Conservation (phyloP, 2,329 filamentous ascomycete species). For the Aspergillus thermomutatus region DNA sequence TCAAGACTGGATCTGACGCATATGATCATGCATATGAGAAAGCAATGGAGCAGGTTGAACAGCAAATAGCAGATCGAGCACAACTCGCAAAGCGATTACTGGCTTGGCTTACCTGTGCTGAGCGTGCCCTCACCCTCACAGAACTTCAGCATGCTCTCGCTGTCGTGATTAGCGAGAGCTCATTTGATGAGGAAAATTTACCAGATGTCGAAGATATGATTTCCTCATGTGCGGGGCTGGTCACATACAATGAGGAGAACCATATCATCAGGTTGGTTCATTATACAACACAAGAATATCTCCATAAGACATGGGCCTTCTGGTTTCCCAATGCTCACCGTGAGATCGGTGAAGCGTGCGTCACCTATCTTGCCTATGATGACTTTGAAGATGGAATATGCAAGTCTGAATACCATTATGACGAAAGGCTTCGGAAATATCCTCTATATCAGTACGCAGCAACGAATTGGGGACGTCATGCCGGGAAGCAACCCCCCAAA, state of each 20-base stretch:
- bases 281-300: slow-evolving; percentile 48
- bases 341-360: background rate
- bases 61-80: background rate
- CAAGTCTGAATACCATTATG: slow-evolving; percentile 9
- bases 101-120: slow-evolving; percentile 9
- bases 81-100: slow-evolving; percentile 4
- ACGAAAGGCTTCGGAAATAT: slow-evolving; percentile 13
- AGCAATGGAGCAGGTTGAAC: slow-evolving; percentile 1
- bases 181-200: slow-evolving; percentile 27
- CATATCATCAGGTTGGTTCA: slow-evolving; percentile 33
- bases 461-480: slow-evolving; percentile 24
- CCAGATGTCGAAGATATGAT: slow-evolving; percentile 6
- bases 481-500: background rate
- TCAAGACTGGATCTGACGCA: slow-evolving; percentile 27
- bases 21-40: background rate
- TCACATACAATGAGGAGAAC: slow-evolving; percentile 18
- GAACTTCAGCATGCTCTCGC: slow-evolving; percentile 16
- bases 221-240: slow-evolving; percentile 22
- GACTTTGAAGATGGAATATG: background rate
- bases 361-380: background rate
- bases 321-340: slow-evolving; percentile 16
- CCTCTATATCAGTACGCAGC: slow-evolving; percentile 28
- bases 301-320: slow-evolving; percentile 31
- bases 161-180: slow-evolving; percentile 15
- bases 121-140: slow-evolving; percentile 2